Percentiles rank a stretch among this genome's conserved stretches.
phyloP scores from a whole-genome alignment of 768 basidiomycete genomes.

The Chalciporus pseudorubinellus region DNA sequence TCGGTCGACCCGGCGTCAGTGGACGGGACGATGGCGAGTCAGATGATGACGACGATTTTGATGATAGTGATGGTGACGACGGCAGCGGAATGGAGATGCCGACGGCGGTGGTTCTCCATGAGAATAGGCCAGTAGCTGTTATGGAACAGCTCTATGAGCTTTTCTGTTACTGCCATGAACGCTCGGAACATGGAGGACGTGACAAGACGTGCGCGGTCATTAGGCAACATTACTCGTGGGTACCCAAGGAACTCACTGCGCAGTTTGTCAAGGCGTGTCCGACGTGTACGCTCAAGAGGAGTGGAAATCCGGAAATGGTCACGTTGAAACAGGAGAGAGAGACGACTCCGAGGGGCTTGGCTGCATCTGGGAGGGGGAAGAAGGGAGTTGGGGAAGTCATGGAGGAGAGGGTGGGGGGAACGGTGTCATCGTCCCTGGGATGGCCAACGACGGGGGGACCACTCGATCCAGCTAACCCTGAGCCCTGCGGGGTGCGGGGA shows the following conservation, averaged over 20 bases:
- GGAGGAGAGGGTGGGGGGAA: neutral
- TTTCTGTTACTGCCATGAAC: constrained; percentile 68
- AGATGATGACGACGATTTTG: neutral
- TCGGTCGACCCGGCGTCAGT: constrained; percentile 42
- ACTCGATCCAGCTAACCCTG: constrained; percentile 23
- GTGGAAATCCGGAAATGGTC: constrained; percentile 28
- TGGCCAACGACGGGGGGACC: constrained; percentile 28
- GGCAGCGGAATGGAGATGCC: constrained; percentile 18
- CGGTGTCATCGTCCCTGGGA: neutral
- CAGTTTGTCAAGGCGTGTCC: constrained; percentile 79
- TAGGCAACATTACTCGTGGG: constrained; percentile 72
- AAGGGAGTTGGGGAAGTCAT: neutral
- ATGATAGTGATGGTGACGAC: too few species aligned
- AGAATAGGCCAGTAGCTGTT: constrained; percentile 70
- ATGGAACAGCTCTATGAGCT: constrained; percentile 78
- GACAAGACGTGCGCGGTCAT: constrained; percentile 74
- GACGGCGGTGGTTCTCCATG: constrained; percentile 59
- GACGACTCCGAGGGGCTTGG: neutral
- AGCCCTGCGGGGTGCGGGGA: constrained; percentile 13
- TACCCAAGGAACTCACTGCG: constrained; percentile 80
- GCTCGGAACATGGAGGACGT: constrained; percentile 67
- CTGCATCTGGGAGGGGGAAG: neutral
- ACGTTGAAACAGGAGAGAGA: constrained; percentile 8
- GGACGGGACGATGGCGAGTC: too few species aligned
- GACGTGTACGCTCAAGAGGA: constrained; percentile 56